Evolutionary conservation across 2,329 filamentous ascomycete genomes (phyloP).

Genomic region (Camillea tinctor): DNA sequence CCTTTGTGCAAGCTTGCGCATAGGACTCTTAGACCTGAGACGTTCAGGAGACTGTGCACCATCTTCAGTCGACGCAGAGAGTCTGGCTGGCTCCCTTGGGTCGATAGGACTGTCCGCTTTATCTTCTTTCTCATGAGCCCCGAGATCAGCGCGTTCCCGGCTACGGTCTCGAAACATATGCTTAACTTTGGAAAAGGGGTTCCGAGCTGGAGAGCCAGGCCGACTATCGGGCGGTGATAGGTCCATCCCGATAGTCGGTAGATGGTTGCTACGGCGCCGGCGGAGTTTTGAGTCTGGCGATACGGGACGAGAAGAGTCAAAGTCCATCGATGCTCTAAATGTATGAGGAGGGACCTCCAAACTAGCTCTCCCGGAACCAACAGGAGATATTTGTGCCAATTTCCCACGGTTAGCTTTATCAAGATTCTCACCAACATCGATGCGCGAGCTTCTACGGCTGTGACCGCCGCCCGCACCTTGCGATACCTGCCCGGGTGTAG

Average conservation of each 20-base stretch:
- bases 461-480: slow-evolving; percentile 11
- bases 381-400: slow-evolving; percentile 28
- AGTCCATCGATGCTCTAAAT: slow-evolving; percentile 42
- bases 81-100: slow-evolving; percentile 19
- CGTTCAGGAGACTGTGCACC: slow-evolving; percentile 28
- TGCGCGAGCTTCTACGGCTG: slow-evolving; percentile 18
- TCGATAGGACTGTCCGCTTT: slow-evolving; percentile 30
- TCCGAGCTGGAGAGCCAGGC: slow-evolving; percentile 61
- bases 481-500: slow-evolving; percentile 26
- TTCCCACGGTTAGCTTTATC: slow-evolving; percentile 17
- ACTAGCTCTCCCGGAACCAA: slow-evolving; percentile 40
- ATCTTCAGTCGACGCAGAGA: slow-evolving; percentile 31
- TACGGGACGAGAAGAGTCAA: slow-evolving; percentile 46
- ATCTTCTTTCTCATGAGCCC: slow-evolving; percentile 35
- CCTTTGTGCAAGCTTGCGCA: slow-evolving; percentile 35
- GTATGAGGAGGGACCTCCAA: slow-evolving; percentile 46
- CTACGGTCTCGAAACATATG: slow-evolving; percentile 56
- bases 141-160: slow-evolving; percentile 42
- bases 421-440: slow-evolving; percentile 18
- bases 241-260: slow-evolving; percentile 61
- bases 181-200: slow-evolving; percentile 55
- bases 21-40: slow-evolving; percentile 38
- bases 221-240: slow-evolving; percentile 63
- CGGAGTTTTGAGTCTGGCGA: slow-evolving; percentile 51
- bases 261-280: slow-evolving; percentile 46